phyloP scores from a whole-genome alignment of 2,329 filamentous ascomycete genomes.

The Aspergillus ustus region DNA sequence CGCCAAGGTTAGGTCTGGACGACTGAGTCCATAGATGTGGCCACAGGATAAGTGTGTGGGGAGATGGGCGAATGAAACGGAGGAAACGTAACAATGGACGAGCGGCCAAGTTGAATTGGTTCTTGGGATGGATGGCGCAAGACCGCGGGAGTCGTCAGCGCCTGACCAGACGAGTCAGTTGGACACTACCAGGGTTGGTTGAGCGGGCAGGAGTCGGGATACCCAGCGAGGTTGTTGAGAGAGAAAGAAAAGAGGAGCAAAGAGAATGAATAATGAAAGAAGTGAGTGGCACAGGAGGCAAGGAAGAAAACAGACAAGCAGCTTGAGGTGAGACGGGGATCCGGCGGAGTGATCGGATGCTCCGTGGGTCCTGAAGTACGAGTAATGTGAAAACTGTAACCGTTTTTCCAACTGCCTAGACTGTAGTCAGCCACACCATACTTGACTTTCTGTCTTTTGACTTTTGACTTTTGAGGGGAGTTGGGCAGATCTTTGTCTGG shows the following conservation, averaged over 20 bases:
- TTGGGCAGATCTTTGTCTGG: neutral
- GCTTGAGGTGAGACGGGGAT: constrained; percentile 19
- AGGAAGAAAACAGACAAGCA: constrained; percentile 20
- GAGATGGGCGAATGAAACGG: constrained; percentile 13
- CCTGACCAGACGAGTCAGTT: constrained; percentile 16
- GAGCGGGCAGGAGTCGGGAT: neutral
- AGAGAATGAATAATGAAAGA: constrained; percentile 9
- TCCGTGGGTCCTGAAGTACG: constrained; percentile 15
- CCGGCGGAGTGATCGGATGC: constrained; percentile 4
- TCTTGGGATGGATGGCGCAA: constrained; percentile 10
- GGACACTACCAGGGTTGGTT: constrained; percentile 11
- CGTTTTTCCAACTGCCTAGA: constrained; percentile 7
- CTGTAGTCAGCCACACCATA: neutral
- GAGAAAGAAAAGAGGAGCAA: constrained; percentile 12
- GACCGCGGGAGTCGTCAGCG: constrained; percentile 13
- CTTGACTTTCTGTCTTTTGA: neutral
- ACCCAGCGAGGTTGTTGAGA: constrained; percentile 2
- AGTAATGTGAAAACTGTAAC: constrained; percentile 9
- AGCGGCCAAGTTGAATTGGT: constrained; percentile 9
- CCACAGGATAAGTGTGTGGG: neutral
- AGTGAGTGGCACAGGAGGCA: constrained; percentile 17
- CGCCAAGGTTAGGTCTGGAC: constrained; percentile 23
- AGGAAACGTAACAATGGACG: constrained; percentile 7
- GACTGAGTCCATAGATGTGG: constrained; percentile 22
- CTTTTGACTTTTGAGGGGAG: constrained; percentile 4